Conservation (phyloP, 148 eudicot species). For the Spergularia marina region DNA sequence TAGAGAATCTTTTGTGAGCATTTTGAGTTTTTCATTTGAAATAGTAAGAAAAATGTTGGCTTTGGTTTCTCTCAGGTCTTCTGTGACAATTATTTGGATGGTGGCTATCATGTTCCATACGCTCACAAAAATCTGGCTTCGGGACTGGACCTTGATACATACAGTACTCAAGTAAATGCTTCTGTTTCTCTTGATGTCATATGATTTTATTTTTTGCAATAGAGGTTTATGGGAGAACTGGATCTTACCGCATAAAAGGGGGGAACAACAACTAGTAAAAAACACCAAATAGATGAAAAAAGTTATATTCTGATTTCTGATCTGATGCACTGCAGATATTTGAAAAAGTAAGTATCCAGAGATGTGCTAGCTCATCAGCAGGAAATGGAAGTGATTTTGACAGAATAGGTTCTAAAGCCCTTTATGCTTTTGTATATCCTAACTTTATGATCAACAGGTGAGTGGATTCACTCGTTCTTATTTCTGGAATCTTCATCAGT, state of each 20-base stretch:
- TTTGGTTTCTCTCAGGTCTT: conserved; percentile 23
- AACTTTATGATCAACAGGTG: conserved; percentile 95
- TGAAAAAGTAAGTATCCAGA: conserved; percentile 89
- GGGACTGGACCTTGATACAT: conserved; percentile 23
- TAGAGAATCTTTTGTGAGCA: too few relatives aligned
- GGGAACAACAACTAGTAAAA: background rate
- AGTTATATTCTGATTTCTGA: background rate
- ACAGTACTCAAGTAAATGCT: conserved; percentile 23
- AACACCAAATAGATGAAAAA: background rate
- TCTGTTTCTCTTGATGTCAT: conserved; percentile 2
- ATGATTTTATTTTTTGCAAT: conserved; percentile 15
- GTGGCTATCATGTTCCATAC: conserved; percentile 36
- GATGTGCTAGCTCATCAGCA: conserved; percentile 45
- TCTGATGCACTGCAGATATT: conserved; percentile 44
- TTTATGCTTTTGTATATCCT: conserved; percentile 88
- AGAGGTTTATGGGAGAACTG: background rate
- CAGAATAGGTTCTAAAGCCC: conserved; percentile 70
- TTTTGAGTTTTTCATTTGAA: background rate
- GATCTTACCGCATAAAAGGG: background rate
- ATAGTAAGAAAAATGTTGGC: background rate
- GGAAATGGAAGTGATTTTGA: conserved; percentile 40
- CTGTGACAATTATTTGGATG: conserved; percentile 35
- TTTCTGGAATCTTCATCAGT: background rate
- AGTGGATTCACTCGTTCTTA: background rate
- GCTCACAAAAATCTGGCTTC: conserved; percentile 30